Conservation (phyloP, 108 stramenopile genomes). For the Licmophora abbreviata region DNA sequence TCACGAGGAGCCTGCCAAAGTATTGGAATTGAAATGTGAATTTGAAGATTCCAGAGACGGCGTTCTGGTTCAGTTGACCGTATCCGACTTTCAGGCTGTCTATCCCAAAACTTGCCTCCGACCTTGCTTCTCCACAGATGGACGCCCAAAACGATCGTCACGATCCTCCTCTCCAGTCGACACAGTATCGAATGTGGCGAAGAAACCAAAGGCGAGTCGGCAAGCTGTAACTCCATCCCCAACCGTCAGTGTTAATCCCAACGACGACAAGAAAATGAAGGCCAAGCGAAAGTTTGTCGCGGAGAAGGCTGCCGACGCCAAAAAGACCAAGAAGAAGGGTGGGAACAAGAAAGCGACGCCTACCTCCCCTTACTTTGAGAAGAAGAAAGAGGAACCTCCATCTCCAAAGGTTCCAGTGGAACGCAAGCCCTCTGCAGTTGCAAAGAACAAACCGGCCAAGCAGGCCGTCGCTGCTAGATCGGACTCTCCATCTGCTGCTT, state of each 20-base stretch:
- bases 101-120: no score
- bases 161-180: no score
- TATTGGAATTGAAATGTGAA: conserved; percentile 5
- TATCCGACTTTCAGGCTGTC: no score
- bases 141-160: no score
- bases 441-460: no score
- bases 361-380: no score
- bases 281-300: background rate
- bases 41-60: no score
- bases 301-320: background rate
- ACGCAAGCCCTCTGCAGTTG: background rate
- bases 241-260: background rate
- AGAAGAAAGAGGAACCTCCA: no score
- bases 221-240: conserved; percentile 11
- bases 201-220: background rate
- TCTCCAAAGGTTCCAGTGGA: background rate
- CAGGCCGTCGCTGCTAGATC: no score
- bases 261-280: background rate
- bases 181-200: background rate
- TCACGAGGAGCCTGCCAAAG: conserved; percentile 17
- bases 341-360: background rate
- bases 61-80: no score
- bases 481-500: no score
- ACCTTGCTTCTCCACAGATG: no score
- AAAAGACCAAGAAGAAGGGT: background rate